phyloP scores from a whole-genome alignment of 208 protist species.

The Wallacemonas rigidus region DNA sequence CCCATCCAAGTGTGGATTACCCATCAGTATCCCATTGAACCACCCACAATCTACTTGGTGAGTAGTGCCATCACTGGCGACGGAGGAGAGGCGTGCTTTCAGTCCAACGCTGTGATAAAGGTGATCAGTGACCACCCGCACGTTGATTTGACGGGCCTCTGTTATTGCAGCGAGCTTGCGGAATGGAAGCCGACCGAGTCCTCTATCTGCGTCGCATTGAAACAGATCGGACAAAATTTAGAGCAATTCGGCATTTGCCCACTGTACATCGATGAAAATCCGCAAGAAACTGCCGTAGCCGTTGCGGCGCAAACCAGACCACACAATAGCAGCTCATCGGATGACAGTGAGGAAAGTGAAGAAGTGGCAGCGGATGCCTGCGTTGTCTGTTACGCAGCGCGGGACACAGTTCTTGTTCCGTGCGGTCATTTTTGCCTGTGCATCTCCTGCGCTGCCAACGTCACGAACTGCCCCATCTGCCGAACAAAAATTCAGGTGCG shows the following conservation, averaged over 20 bases:
- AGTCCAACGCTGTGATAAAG: conserved; percentile 30
- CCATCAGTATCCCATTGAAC: conserved; percentile 53
- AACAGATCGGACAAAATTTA: conserved; percentile 29
- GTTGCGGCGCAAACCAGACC: neutral
- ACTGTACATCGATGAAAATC: conserved; percentile 40
- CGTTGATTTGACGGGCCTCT: conserved; percentile 59
- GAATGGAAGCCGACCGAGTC: conserved; percentile 49
- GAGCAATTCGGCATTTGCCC: conserved; percentile 42
- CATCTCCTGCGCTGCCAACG: conserved; percentile 43
- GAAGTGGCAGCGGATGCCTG: conserved; percentile 31
- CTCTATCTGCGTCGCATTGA: conserved; percentile 33
- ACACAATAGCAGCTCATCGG: neutral
- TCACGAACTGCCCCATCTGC: conserved; percentile 55
- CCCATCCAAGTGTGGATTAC: conserved; percentile 71
- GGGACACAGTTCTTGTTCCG: conserved; percentile 54
- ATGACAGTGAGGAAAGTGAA: conserved; percentile 10
- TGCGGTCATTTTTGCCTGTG: conserved; percentile 67
- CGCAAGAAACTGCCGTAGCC: neutral
- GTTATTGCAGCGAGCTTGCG: conserved; percentile 46
- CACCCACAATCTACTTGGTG: conserved; percentile 51
- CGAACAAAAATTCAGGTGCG: conserved; percentile 46
- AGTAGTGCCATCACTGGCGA: conserved; percentile 7
- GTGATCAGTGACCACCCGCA: conserved; percentile 50
- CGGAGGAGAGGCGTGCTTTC: neutral
- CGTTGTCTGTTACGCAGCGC: conserved; percentile 43